Evolutionary conservation across 2,329 filamentous ascomycete species (phyloP), one percentile per base, ranked within the genome.

Genomic region (Alternaria infectoria): DNA sequence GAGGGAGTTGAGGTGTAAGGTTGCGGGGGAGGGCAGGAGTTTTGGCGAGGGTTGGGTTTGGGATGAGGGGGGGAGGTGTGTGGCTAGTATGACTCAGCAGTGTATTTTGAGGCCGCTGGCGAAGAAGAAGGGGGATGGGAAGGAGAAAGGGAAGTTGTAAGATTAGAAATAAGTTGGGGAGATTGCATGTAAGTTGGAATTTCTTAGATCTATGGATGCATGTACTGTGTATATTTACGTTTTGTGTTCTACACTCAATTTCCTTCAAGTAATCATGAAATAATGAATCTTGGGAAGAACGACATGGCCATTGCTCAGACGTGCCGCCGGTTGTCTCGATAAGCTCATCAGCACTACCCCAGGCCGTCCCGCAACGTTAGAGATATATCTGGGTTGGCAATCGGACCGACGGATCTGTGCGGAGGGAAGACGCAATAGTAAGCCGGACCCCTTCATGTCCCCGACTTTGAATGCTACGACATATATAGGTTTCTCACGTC

Each of bases 61-160:
- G 79, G 80, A 86, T 69, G 74, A 77, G 57, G 59, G 78, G 36
- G 84, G 84, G 0, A 79, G 74, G 44, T 67, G 85, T 66, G 73
- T 86, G 1, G 84, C 83, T 13, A 78, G 70, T 46, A 85, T 85
- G 81, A 84, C 80, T 10, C 85, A 86, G 75, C 83, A 85, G 75
- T 70, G 71, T 58, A 80, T 79, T 26, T 32, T 79, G 72, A 71
- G 78, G 59, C 72, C 73, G 59, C 68, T 72, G 57, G 52, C 43
- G 11, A 57, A 44, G 19, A 57, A 59, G 25, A 46, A 51, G 57
- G 54, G 50, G 8, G 15, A n/a, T n/a, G n/a, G n/a, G n/a, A n/a
- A 40, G 32, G 15, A 8, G 36, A 17, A 64, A 28, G 68, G 54
- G 21, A 73, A 69, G 62, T 45, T 71, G 45, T 71, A 9, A 36